phyloP scores from a whole-genome alignment of 2,329 filamentous ascomycete species.

The Cladosporium sp. region DNA sequence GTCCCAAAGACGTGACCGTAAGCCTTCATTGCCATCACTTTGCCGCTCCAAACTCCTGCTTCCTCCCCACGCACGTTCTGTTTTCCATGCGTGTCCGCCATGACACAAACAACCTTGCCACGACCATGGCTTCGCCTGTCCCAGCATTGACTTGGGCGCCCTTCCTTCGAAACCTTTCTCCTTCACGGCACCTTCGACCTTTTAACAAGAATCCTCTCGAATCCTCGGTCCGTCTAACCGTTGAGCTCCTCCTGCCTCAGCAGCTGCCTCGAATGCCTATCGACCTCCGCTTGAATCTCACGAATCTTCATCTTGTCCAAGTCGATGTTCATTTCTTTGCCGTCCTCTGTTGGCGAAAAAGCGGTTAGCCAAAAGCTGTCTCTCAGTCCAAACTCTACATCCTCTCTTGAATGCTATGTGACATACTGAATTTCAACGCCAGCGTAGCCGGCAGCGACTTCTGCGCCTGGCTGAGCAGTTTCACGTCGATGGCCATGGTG shows the following conservation, averaged over 20 bases:
- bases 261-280: conserved; percentile 79
- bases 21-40: background rate
- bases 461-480: conserved; percentile 62
- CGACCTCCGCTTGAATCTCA: conserved; percentile 81
- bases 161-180: too few relatives aligned
- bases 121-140: background rate
- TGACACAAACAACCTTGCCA: background rate
- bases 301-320: conserved; percentile 77
- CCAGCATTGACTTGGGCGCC: background rate
- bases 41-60: too few relatives aligned
- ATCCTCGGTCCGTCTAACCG: conserved; percentile 34
- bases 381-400: too few relatives aligned
- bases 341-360: conserved; percentile 71
- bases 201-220: too few relatives aligned
- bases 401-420: too few relatives aligned
- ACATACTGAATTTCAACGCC: conserved; percentile 78
- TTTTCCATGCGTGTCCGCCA: background rate
- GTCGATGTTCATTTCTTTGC: conserved; percentile 82
- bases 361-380: background rate
- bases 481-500: conserved; percentile 72
- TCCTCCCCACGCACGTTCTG: background rate
- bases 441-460: conserved; percentile 67
- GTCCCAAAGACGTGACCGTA: too few relatives aligned
- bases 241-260: conserved; percentile 77
- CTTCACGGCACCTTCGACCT: too few relatives aligned